Evolutionary conservation across 306 rosid genomes (phyloP).

Genomic region (Delonix regia): DNA sequence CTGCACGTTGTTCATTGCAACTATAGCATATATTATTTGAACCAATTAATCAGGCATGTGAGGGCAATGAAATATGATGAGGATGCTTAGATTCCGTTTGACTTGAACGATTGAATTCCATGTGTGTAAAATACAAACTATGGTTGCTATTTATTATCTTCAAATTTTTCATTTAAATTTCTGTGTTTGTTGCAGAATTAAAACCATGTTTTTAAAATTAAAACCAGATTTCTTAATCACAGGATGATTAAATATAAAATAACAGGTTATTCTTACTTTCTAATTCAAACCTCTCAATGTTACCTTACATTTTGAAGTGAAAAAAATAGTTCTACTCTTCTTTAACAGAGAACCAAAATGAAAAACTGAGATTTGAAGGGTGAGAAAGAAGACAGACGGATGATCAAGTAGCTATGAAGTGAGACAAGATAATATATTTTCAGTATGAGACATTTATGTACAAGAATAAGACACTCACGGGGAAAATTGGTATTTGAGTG

Average conservation of each 20-base stretch:
- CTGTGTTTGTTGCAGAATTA: neutral
- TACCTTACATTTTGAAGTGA: neutral
- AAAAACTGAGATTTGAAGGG: neutral
- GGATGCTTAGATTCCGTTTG: neutral
- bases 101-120: no score
- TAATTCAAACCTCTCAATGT: neutral
- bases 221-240: neutral
- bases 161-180: no score
- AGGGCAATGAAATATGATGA: neutral
- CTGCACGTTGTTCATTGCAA: neutral
- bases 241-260: neutral
- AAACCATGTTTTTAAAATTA: neutral
- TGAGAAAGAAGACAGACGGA: neutral
- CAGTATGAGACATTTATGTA: constrained; percentile 23
- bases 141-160: no score
- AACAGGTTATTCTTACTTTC: neutral
- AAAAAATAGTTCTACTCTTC: neutral
- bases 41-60: neutral
- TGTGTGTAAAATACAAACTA: neutral
- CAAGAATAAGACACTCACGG: constrained; percentile 17
- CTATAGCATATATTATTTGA: neutral
- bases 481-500: constrained; percentile 2
- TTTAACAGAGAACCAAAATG: neutral
- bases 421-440: neutral
- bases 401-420: neutral